A percentile compares a stretch with the other conserved stretches of the same genome.
These are phyloP conservation scores for Cordyceps cicadae DNA, from an alignment of 2,329 filamentous ascomycete species.

Conservation along the genomic window DNA sequence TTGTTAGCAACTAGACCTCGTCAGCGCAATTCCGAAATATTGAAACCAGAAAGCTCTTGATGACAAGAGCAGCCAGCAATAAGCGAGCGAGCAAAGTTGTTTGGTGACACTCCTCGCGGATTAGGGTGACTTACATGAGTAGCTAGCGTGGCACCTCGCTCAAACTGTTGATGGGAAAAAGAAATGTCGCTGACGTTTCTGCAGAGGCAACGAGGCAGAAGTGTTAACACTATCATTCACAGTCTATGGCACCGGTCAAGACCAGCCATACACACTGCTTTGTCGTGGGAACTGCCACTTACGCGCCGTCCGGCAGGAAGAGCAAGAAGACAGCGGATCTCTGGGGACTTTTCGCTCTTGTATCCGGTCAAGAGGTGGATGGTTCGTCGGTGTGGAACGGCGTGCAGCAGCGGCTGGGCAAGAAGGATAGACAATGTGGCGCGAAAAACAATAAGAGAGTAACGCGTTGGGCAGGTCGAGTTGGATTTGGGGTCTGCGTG, in stretches of 20 bases:
- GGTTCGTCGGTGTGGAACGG: no score
- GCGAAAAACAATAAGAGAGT: not conserved
- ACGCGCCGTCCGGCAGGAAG: no score
- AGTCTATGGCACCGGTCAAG: no score
- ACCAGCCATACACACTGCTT: no score
- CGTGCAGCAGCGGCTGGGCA: no score
- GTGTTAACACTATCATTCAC: no score
- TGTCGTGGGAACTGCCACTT: no score
- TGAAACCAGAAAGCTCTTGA: no score
- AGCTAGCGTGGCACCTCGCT: not conserved
- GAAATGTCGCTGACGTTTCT: not conserved
- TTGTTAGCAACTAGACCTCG: not conserved
- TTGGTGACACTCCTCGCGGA: not conserved
- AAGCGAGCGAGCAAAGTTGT: slow-evolving; percentile 6
- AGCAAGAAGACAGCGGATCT: no score
- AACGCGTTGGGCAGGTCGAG: not conserved
- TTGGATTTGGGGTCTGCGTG: not conserved
- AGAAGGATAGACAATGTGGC: no score
- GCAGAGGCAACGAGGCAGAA: not conserved
- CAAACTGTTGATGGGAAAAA: not conserved
- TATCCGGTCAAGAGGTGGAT: no score
- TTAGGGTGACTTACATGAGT: not conserved
- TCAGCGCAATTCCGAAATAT: not conserved
- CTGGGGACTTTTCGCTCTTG: no score
- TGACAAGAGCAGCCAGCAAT: slow-evolving; percentile 8